A percentile compares a stretch with the other conserved stretches of the same genome.
Evolutionary conservation across 805 yeast genomes (phyloP).

Genomic region (Candida koratica): DNA sequence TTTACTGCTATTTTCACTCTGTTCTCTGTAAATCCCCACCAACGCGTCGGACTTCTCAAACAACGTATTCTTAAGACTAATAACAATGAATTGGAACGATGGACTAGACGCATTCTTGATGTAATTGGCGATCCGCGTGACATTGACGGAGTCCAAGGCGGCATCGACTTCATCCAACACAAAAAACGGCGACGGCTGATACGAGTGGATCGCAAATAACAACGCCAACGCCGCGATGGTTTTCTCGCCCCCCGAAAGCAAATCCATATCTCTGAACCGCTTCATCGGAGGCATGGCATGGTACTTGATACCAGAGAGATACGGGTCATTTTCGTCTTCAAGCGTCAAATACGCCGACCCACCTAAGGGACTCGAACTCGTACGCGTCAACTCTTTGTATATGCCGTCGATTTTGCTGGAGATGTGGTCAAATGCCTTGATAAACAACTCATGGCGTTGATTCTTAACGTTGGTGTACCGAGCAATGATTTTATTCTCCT

Average conservation of each 20-base stretch:
- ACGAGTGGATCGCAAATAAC: conserved; percentile 85
- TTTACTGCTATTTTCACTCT: conserved; percentile 63
- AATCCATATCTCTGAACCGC: conserved; percentile 86
- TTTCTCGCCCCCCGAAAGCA: conserved; percentile 93
- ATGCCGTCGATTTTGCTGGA: conserved; percentile 67
- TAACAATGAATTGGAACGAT: conserved; percentile 85
- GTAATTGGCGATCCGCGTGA: conserved; percentile 80
- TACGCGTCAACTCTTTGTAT: conserved; percentile 81
- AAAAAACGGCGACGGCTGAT: conserved; percentile 91
- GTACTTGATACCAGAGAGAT: conserved; percentile 73
- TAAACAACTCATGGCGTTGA: conserved; percentile 59
- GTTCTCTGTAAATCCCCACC: conserved; percentile 90
- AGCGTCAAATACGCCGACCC: conserved; percentile 89
- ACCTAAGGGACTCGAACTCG: conserved; percentile 69
- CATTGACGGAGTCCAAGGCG: conserved; percentile 88
- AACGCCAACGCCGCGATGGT: conserved; percentile 94
- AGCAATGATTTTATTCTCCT: conserved; percentile 51
- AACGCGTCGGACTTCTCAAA: conserved; percentile 86
- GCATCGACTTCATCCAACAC: conserved; percentile 98
- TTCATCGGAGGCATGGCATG: conserved; percentile 97
- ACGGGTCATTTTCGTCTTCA: conserved; percentile 90
- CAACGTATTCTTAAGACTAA: conserved; percentile 80
- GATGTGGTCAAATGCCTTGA: conserved; percentile 72
- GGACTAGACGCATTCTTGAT: conserved; percentile 72
- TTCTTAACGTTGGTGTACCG: conserved; percentile 58